Conservation (phyloP, 371 early-diverging fungal species). For the Haplosporangium sp. region DNA sequence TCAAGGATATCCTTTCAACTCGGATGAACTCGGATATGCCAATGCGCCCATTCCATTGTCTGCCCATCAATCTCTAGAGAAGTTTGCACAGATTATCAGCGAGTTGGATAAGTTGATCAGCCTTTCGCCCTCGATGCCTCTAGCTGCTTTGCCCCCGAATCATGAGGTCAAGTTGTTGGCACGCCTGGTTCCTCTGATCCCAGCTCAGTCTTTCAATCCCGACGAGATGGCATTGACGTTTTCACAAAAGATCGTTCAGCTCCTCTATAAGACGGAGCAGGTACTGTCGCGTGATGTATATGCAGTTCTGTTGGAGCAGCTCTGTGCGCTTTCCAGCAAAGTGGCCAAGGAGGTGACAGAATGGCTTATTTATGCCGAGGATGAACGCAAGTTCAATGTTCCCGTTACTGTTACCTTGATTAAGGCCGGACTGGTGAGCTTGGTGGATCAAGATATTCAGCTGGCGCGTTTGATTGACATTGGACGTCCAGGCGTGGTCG, state of each 20-base stretch:
- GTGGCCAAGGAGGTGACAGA: conserved; percentile 85
- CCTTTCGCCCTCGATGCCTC: conserved; percentile 64
- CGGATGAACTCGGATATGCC: conserved; percentile 46
- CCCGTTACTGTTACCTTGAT: conserved; percentile 86
- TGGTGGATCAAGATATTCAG: conserved; percentile 88
- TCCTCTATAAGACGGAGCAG: conserved; percentile 83
- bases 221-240: conserved; percentile 85
- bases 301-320: conserved; percentile 79
- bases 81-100: conserved; percentile 72
- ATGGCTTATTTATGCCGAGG: conserved; percentile 95
- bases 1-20: conserved; percentile 54
- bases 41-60: conserved; percentile 51
- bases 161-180: conserved; percentile 81
- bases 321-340: conserved; percentile 83
- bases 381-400: conserved; percentile 93
- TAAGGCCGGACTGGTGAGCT: conserved; percentile 77
- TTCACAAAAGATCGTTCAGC: conserved; percentile 87
- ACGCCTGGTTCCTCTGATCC: conserved; percentile 76
- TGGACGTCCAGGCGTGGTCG: conserved; percentile 75
- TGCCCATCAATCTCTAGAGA: conserved; percentile 73
- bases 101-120: conserved; percentile 82
- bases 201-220: conserved; percentile 73
- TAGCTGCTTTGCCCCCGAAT: conserved; percentile 77
- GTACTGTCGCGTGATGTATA: conserved; percentile 83
- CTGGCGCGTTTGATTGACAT: conserved; percentile 84